phyloP scores from a whole-genome alignment of 2,329 filamentous ascomycete species.

The Botrytis tulipae region DNA sequence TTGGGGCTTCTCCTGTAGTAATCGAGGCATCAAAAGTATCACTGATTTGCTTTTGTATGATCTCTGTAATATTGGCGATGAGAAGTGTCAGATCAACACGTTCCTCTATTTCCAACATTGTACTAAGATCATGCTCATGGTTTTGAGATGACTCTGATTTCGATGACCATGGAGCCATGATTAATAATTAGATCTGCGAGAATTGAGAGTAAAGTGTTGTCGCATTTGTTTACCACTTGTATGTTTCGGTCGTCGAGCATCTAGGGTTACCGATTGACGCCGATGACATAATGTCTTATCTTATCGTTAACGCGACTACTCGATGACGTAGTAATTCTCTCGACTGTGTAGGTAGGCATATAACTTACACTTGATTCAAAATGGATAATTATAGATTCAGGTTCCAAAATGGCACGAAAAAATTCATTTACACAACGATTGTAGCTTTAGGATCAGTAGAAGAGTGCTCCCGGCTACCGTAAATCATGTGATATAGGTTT shows the following conservation, averaged over 20 bases:
- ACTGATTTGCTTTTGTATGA: slow-evolving; percentile 53
- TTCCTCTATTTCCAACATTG: slow-evolving; percentile 37
- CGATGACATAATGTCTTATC: slow-evolving; percentile 18
- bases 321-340: background rate
- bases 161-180: slow-evolving; percentile 27
- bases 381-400: background rate
- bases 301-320: background rate
- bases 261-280: background rate
- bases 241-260: background rate
- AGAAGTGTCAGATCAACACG: slow-evolving; percentile 50
- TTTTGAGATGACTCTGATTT: slow-evolving; percentile 18
- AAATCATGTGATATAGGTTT: background rate
- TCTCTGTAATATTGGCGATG: slow-evolving; percentile 52
- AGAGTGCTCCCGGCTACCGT: background rate
- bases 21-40: slow-evolving; percentile 49
- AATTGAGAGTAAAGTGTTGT: background rate
- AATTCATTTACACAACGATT: background rate
- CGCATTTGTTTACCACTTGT: background rate
- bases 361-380: background rate
- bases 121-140: slow-evolving; percentile 34
- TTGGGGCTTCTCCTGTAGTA: slow-evolving; percentile 30
- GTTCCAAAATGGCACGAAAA: background rate
- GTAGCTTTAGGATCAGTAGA: background rate
- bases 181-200: background rate
- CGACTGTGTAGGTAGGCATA: background rate